Evolutionary conservation across 352 stramenopile species (phyloP).

Genomic region (Globisporangium takayamanum): DNA sequence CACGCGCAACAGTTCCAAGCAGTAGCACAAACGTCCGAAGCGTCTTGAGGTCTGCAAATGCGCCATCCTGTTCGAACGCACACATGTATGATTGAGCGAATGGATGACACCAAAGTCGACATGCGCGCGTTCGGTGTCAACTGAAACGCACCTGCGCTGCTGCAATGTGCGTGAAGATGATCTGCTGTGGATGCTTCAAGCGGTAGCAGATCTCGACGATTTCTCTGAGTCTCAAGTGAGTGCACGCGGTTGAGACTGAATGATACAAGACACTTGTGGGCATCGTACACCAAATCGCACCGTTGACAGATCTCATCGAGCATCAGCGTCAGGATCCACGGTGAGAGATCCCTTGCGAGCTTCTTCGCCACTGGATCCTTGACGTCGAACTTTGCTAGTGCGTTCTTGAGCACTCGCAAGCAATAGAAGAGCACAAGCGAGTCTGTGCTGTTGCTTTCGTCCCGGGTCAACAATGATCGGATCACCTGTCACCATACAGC

Average conservation of each 20-base stretch:
- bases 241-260: neutral
- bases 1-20: constrained; percentile 1
- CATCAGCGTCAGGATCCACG: constrained; percentile 1
- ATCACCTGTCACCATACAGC: neutral
- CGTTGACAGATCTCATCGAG: constrained; percentile 1
- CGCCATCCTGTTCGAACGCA: neutral
- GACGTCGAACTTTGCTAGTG: neutral
- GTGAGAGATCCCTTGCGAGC: neutral
- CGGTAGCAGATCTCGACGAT: constrained; percentile 1
- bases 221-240: neutral
- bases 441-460: neutral
- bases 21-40: neutral
- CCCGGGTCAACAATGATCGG: neutral
- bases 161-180: constrained; percentile 2
- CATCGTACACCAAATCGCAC: neutral
- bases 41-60: neutral
- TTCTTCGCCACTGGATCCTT: neutral
- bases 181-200: neutral
- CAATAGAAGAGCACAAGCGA: neutral
- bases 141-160: neutral
- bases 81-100: neutral
- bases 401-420: neutral
- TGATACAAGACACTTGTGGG: neutral
- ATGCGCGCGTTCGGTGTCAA: neutral
- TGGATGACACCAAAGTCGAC: neutral